A percentile compares a stretch with the other conserved stretches of the same genome.
Conservation (phyloP, 2,329 filamentous ascomycete genomes). For the Cordyceps fumosorosea region DNA sequence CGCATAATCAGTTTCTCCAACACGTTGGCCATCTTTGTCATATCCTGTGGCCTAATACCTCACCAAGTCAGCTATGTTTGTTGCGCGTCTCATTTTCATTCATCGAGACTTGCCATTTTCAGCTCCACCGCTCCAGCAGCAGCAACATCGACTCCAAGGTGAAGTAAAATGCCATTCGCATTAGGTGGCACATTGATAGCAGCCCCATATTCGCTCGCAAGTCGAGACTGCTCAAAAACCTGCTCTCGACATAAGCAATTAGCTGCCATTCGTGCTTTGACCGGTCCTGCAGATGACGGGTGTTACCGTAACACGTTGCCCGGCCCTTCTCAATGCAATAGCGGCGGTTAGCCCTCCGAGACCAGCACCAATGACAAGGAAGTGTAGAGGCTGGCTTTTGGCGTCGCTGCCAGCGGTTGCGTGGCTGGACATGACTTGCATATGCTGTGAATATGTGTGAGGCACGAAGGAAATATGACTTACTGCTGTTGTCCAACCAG, state of each 20-base stretch:
- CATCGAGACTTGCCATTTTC: not conserved
- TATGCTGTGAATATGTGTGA: not conserved
- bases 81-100: not conserved
- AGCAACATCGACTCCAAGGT: conserved; percentile 29
- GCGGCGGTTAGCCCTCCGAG: conserved; percentile 48
- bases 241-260: conserved; percentile 17
- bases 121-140: conserved; percentile 23
- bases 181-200: conserved; percentile 56
- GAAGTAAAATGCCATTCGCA: conserved; percentile 45
- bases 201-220: conserved; percentile 49
- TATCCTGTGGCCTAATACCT: not conserved
- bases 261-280: not conserved
- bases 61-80: not conserved
- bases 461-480: not conserved
- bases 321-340: conserved; percentile 45
- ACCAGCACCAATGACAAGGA: conserved; percentile 32
- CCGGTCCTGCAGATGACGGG: not conserved
- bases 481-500: not conserved
- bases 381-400: not conserved
- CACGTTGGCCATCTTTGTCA: not conserved
- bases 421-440: not conserved
- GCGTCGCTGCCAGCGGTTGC: not conserved
- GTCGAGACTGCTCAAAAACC: conserved; percentile 48
- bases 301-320: conserved; percentile 35
- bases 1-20: not conserved